Evolutionary conservation across 2,329 filamentous ascomycete species (phyloP).

Genomic region (Colletotrichum scovillei): DNA sequence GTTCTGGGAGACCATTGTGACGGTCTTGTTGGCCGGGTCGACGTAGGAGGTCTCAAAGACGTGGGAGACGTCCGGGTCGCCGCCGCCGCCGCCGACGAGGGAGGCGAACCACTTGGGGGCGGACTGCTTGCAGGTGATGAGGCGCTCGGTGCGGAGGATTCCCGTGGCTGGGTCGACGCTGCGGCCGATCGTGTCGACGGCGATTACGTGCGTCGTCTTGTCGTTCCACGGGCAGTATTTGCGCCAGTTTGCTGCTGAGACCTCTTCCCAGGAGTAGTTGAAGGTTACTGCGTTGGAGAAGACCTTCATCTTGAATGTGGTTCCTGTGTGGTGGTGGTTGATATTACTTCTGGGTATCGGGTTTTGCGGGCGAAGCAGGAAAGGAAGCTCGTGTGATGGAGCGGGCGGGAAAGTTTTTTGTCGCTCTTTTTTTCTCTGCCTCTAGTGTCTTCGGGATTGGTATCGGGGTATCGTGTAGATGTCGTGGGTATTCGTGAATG

Average conservation of each 20-base stretch:
- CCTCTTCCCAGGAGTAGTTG: slow-evolving; percentile 98
- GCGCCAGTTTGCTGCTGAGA: slow-evolving; percentile 96
- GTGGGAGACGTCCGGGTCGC: slow-evolving; percentile 77
- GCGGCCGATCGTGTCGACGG: slow-evolving; percentile 91
- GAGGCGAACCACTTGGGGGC: slow-evolving; percentile 84
- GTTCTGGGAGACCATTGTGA: slow-evolving; percentile 97
- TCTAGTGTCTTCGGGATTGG: not conserved
- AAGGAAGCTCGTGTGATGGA: slow-evolving; percentile 2
- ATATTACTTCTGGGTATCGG: not conserved
- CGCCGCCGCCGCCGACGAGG: slow-evolving; percentile 73
- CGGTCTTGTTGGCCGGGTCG: slow-evolving; percentile 82
- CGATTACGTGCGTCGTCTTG: slow-evolving; percentile 95
- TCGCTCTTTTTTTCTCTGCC: not conserved
- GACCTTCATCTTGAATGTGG: slow-evolving; percentile 80
- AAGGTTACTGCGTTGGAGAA: slow-evolving; percentile 92
- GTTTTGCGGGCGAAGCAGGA: not conserved
- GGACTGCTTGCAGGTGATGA: slow-evolving; percentile 71
- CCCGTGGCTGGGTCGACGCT: slow-evolving; percentile 65
- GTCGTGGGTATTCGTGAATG: slow-evolving; percentile 4
- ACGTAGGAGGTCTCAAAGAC: slow-evolving; percentile 98
- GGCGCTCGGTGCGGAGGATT: slow-evolving; percentile 70
- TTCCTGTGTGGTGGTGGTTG: slow-evolving; percentile 14
- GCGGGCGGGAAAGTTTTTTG: not conserved
- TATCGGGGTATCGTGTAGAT: slow-evolving; percentile 5
- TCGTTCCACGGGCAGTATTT: slow-evolving; percentile 99